Conservation (phyloP, 805 yeast species). For the Barnettozyma sucrosica region DNA sequence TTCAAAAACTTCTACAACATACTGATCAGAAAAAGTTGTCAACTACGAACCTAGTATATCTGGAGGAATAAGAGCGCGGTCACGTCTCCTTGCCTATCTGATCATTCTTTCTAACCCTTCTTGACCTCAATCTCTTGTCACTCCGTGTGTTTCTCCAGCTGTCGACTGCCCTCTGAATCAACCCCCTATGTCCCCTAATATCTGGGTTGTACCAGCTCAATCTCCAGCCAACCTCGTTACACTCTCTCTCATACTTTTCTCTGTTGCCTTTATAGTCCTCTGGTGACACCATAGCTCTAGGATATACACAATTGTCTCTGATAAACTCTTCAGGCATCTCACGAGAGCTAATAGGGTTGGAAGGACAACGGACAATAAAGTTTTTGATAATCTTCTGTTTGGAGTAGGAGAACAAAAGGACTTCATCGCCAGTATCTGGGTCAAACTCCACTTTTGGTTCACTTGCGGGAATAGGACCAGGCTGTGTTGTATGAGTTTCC, state of each 20-base stretch:
- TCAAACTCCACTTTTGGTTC: slow-evolving; percentile 23
- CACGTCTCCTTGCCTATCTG: not conserved
- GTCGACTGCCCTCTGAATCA: slow-evolving; percentile 48
- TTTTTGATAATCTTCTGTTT: slow-evolving; percentile 26
- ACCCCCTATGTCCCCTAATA: slow-evolving; percentile 38
- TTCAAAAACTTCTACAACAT: no score
- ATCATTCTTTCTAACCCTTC: slow-evolving; percentile 34
- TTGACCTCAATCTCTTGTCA: slow-evolving; percentile 33
- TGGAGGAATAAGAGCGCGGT: no score
- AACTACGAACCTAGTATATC: no score
- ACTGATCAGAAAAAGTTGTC: no score
- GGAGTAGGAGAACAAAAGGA: slow-evolving; percentile 28
- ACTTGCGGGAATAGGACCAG: slow-evolving; percentile 32
- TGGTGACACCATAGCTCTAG: slow-evolving; percentile 39
- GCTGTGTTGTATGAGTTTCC: slow-evolving; percentile 24
- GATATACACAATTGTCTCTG: slow-evolving; percentile 40
- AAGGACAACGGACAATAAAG: slow-evolving; percentile 23
- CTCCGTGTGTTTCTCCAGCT: slow-evolving; percentile 44
- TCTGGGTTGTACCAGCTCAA: slow-evolving; percentile 37
- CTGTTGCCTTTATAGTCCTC: slow-evolving; percentile 41
- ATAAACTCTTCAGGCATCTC: slow-evolving; percentile 30
- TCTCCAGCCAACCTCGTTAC: slow-evolving; percentile 47
- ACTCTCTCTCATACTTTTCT: slow-evolving; percentile 39
- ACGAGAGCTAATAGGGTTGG: slow-evolving; percentile 5
- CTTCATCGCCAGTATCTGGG: slow-evolving; percentile 26